Conservation (phyloP, 192 early-diverging fungal species). For the Diversispora eburnea region DNA sequence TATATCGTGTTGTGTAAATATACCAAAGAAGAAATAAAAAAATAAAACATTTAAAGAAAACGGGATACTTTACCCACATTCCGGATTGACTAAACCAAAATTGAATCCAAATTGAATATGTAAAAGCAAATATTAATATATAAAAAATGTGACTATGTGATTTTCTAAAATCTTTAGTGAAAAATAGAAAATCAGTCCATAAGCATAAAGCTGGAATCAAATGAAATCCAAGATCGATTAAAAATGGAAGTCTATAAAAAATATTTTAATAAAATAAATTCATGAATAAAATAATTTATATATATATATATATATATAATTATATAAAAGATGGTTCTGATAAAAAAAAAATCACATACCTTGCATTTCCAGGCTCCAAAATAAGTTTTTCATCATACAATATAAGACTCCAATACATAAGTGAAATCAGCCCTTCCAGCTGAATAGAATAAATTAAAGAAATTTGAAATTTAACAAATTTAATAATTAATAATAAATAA, state of each 20-base stretch:
- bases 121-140: neutral
- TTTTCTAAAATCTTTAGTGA: conserved; percentile 14
- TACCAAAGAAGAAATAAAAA: neutral
- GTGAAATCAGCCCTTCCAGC: neutral
- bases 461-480: neutral
- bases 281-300: neutral
- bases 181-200: conserved; percentile 15
- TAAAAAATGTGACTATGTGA: neutral
- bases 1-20: neutral
- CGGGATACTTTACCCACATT: neutral
- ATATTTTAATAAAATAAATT: neutral
- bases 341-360: neutral
- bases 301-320: too few species aligned
- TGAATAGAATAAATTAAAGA: too few species aligned
- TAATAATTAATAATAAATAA: neutral
- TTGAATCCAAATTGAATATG: neutral
- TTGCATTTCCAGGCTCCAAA: neutral
- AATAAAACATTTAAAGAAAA: neutral
- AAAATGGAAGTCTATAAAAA: neutral
- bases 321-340: neutral
- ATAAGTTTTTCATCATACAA: neutral
- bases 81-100: neutral
- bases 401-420: neutral
- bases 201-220: neutral
- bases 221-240: conserved; percentile 15